Percentiles rank a stretch among this genome's conserved stretches.
Conservation (phyloP, 2,329 filamentous ascomycete species). For the Epicoccum nigrum region DNA sequence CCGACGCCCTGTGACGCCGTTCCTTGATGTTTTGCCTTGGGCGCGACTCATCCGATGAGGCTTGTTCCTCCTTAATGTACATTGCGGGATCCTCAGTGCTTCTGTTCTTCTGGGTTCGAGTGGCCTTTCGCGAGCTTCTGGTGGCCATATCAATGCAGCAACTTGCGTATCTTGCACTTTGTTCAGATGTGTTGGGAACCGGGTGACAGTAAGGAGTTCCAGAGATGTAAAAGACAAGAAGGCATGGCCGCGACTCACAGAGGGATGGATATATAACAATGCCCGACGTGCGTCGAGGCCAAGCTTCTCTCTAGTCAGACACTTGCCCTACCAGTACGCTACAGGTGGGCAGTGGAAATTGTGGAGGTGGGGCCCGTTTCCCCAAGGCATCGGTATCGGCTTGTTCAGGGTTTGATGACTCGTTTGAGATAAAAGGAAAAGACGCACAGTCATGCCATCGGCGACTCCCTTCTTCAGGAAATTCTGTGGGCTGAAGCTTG, state of each 20-base stretch:
- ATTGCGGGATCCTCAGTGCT: background rate
- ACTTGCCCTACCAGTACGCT: conserved; percentile 2
- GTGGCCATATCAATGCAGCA: background rate
- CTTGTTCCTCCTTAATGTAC: conserved; percentile 10
- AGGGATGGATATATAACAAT: conserved; percentile 7
- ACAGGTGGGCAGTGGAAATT: conserved; percentile 7
- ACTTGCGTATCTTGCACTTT: background rate
- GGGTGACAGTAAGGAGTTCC: background rate
- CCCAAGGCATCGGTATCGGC: conserved; percentile 1
- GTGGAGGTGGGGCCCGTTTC: conserved; percentile 11
- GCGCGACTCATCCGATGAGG: conserved; percentile 12
- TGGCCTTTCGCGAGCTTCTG: background rate
- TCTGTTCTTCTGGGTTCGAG: background rate
- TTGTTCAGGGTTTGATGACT: conserved; percentile 3
- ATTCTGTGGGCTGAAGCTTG: background rate
- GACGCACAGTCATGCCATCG: background rate
- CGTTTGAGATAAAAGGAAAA: background rate
- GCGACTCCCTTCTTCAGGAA: background rate
- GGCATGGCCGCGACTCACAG: background rate
- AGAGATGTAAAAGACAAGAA: background rate
- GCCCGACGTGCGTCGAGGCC: conserved; percentile 7
- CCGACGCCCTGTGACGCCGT: conserved; percentile 55
- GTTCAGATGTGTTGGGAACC: background rate
- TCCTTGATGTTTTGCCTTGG: conserved; percentile 34
- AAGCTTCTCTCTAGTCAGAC: conserved; percentile 9